phyloP scores from a whole-genome alignment of 495 filamentous ascomycete species.

The Rostrohypoxylon terebratum region DNA sequence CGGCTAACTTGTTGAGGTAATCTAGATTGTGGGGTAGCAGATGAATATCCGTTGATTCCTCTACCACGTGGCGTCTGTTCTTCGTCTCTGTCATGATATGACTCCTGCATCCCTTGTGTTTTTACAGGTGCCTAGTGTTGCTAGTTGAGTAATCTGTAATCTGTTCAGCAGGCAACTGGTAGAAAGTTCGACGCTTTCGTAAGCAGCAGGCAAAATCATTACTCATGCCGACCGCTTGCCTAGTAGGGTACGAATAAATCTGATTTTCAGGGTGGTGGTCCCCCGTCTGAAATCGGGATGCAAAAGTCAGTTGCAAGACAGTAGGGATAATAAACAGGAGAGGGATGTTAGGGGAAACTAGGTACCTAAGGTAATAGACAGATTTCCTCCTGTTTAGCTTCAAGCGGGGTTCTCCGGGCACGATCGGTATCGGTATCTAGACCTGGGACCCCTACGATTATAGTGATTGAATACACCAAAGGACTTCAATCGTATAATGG shows the following conservation, averaged over 20 bases:
- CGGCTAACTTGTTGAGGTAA: conserved; percentile 32
- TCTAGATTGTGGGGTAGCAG: conserved; percentile 41
- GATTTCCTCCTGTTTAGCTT: conserved; percentile 27
- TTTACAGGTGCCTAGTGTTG: conserved; percentile 7
- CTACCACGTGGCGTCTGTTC: conserved; percentile 38
- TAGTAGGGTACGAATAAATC: not conserved
- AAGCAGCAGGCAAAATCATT: not conserved
- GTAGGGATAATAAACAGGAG: not conserved
- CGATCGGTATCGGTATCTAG: not conserved
- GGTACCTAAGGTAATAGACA: too few species aligned
- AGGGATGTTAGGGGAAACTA: conserved; percentile 24
- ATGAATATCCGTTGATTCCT: conserved; percentile 10
- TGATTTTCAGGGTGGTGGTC: not conserved
- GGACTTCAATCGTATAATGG: not conserved
- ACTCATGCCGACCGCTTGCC: not conserved
- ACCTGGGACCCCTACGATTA: not conserved
- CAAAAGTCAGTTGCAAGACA: not conserved
- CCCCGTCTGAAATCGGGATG: not conserved
- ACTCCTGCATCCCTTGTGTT: conserved; percentile 7
- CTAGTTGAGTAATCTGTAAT: conserved; percentile 18
- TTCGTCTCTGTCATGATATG: conserved; percentile 24
- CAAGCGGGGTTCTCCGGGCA: conserved; percentile 16
- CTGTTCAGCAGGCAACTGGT: conserved; percentile 36
- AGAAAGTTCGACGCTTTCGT: conserved; percentile 21
- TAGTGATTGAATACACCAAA: not conserved